Evolutionary conservation across 371 early-diverging fungal genomes (phyloP).

Genomic region (Basidiobolus heterosporus): DNA sequence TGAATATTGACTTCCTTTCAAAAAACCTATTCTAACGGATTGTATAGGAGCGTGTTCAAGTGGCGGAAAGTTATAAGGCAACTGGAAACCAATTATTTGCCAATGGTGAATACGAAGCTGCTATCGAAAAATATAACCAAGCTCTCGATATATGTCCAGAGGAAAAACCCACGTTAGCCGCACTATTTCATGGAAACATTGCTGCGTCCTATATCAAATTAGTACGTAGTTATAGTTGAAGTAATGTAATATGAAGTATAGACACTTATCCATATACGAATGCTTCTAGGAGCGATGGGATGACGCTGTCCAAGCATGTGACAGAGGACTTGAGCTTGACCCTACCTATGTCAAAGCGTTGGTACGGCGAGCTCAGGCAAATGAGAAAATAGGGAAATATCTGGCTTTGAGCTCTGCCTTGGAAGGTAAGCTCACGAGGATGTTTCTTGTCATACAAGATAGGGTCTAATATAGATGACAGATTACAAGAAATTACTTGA

Average conservation of each 20-base stretch:
- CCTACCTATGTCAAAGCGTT: conserved; percentile 68
- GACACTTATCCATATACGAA: neutral
- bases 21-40: neutral
- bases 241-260: neutral
- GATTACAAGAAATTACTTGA: neutral
- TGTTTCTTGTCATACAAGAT: neutral
- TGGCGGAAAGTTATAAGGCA: conserved; percentile 28
- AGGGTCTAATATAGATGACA: neutral
- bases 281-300: conserved; percentile 21
- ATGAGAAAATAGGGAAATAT: conserved; percentile 34
- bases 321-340: conserved; percentile 49
- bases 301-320: conserved; percentile 29
- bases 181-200: conserved; percentile 41
- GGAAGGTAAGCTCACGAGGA: conserved; percentile 11
- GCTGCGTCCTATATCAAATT: conserved; percentile 49
- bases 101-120: conserved; percentile 23
- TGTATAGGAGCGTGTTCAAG: conserved; percentile 15
- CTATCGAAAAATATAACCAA: conserved; percentile 34
- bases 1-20: neutral
- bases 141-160: conserved; percentile 38
- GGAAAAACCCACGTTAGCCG: conserved; percentile 19
- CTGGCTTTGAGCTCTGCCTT: conserved; percentile 27
- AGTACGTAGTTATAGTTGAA: conserved; percentile 11
- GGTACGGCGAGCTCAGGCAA: conserved; percentile 69
- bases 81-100: conserved; percentile 34